These are phyloP conservation scores for Populus simonii DNA, from an alignment of 345 rosid genomes.

Conservation along the genomic window DNA sequence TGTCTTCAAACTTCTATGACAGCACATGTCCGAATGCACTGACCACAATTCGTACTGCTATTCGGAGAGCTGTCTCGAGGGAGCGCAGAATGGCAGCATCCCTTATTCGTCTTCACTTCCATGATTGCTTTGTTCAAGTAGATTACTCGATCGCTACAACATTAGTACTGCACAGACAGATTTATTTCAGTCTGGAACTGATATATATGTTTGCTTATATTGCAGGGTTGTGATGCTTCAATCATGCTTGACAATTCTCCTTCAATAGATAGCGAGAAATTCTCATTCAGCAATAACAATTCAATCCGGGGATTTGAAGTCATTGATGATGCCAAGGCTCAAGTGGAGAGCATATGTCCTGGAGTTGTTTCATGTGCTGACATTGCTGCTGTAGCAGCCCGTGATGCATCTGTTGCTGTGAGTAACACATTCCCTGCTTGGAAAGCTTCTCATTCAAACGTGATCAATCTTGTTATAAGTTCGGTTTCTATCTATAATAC, in stretches of 20 bases:
- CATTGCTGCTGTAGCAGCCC: neutral
- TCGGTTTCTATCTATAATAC: neutral
- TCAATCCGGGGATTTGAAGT: neutral
- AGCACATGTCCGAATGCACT: constrained; percentile 45
- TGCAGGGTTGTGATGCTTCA: neutral
- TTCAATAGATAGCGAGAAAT: neutral
- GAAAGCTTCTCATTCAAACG: too few species aligned
- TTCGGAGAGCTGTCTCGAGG: constrained; percentile 22
- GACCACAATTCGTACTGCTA: constrained; percentile 33
- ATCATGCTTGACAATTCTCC: neutral
- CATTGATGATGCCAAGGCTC: neutral
- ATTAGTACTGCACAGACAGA: too few species aligned
- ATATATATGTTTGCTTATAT: neutral
- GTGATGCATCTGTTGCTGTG: neutral
- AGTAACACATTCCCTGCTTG: neutral
- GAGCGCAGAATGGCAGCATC: constrained; percentile 58
- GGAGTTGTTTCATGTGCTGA: neutral
- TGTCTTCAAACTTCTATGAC: constrained; percentile 46
- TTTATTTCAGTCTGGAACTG: neutral
- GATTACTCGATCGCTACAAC: neutral
- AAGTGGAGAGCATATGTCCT: neutral
- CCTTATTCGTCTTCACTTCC: constrained; percentile 26
- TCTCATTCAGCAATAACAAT: neutral
- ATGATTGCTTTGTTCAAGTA: constrained; percentile 46
- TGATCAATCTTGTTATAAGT: too few species aligned